A percentile compares a stretch with the other conserved stretches of the same genome.
These are phyloP conservation scores for Pichia gijzeniarum DNA, from an alignment of 805 yeast genomes.

Conservation along the genomic window DNA sequence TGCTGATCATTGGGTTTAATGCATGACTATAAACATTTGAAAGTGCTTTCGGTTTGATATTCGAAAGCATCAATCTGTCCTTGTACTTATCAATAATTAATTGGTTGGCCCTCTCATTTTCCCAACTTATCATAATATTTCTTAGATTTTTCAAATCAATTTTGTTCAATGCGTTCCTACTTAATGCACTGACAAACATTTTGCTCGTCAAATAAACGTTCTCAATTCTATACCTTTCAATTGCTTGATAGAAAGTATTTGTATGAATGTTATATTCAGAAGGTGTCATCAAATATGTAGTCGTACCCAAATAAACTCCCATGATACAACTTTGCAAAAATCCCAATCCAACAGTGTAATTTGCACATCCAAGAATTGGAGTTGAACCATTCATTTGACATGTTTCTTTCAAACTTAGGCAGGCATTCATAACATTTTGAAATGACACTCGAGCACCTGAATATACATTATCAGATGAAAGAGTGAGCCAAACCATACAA, in stretches of 20 bases:
- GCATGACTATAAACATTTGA: conserved; percentile 72
- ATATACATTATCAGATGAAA: conserved; percentile 66
- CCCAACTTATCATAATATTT: conserved; percentile 76
- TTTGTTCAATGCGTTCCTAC: conserved; percentile 16
- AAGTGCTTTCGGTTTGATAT: conserved; percentile 60
- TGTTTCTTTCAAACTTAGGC: conserved; percentile 88
- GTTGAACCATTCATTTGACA: conserved; percentile 69
- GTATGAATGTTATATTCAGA: conserved; percentile 74
- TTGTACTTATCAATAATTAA: conserved; percentile 52
- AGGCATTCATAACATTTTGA: conserved; percentile 60
- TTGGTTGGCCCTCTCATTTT: conserved; percentile 62
- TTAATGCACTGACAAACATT: conserved; percentile 70
- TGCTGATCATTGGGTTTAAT: conserved; percentile 75
- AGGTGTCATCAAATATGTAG: conserved; percentile 77
- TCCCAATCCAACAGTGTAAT: conserved; percentile 81
- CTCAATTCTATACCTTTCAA: conserved; percentile 73
- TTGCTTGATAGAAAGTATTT: conserved; percentile 55
- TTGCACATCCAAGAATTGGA: conserved; percentile 79
- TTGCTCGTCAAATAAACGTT: conserved; percentile 82
- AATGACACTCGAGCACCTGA: conserved; percentile 56
- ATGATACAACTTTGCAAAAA: conserved; percentile 77
- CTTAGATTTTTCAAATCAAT: conserved; percentile 35
- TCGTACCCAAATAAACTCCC: conserved; percentile 82
- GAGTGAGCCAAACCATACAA: conserved; percentile 55
- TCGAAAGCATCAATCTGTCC: conserved; percentile 54